These are phyloP conservation scores for Rubus idaeus DNA, from an alignment of 306 rosid species.

Conservation along the genomic window DNA sequence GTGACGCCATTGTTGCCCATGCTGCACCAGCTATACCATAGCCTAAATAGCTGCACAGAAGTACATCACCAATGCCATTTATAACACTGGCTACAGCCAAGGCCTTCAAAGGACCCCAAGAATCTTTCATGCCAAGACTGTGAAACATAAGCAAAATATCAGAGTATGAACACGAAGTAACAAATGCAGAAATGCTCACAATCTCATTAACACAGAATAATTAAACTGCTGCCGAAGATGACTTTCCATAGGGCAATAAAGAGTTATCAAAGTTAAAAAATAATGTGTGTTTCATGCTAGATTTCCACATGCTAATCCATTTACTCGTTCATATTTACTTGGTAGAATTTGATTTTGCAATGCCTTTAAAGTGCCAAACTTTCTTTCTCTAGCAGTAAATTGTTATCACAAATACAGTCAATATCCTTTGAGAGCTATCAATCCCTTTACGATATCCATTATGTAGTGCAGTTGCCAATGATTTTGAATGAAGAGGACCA, in stretches of 20 bases:
- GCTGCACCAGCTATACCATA: slow-evolving; percentile 86
- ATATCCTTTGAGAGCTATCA: not conserved
- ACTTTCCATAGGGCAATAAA: not conserved
- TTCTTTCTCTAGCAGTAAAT: not conserved
- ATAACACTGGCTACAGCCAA: slow-evolving; percentile 63
- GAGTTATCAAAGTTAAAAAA: not conserved
- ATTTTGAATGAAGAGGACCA: not conserved
- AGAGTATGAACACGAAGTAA: slow-evolving; percentile 13
- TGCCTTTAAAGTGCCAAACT: not conserved
- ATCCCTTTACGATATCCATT: not conserved
- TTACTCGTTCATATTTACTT: not conserved
- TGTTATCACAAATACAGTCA: not conserved
- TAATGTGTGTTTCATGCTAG: not conserved
- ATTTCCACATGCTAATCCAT: not conserved
- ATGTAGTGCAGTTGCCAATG: slow-evolving; percentile 1
- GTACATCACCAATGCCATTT: slow-evolving; percentile 62
- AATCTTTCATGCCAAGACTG: slow-evolving; percentile 95
- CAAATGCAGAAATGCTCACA: not conserved
- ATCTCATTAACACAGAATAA: not conserved
- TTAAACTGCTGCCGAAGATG: slow-evolving; percentile 2
- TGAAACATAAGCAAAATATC: slow-evolving; percentile 6
- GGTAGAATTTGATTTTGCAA: not conserved
- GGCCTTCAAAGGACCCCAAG: slow-evolving; percentile 86
- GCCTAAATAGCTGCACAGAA: slow-evolving; percentile 53
- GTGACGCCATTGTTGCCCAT: slow-evolving; percentile 82